Percentiles rank a stretch among this genome's conserved stretches.
Evolutionary conservation across 768 basidiomycete species (phyloP).

Genomic region (Trichaptum fuscoviolaceum): DNA sequence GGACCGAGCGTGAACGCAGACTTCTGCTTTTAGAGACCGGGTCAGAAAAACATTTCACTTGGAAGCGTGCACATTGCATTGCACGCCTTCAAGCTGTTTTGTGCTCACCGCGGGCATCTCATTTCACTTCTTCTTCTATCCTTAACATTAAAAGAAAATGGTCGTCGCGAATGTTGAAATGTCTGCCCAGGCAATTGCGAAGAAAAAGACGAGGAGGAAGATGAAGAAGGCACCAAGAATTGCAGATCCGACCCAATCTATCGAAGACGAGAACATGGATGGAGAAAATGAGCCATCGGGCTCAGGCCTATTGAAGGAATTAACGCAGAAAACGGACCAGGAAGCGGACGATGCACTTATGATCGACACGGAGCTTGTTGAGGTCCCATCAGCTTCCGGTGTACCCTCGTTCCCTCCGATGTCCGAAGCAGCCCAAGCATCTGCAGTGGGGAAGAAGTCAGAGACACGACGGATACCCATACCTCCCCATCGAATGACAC

Average conservation of each 20-base stretch:
- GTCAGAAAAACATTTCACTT: neutral
- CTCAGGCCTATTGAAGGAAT: slow-evolving; percentile 16
- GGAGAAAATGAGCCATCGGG: slow-evolving; percentile 12
- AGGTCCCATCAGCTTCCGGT: slow-evolving; percentile 37
- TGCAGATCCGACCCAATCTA: slow-evolving; percentile 14
- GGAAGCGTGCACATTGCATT: too few relatives aligned
- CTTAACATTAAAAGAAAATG: slow-evolving; percentile 23
- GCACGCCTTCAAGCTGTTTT: neutral
- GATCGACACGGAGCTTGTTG: slow-evolving; percentile 48
- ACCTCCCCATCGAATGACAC: slow-evolving; percentile 97
- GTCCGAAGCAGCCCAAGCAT: slow-evolving; percentile 45
- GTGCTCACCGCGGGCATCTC: neutral
- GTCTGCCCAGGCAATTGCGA: slow-evolving; percentile 25
- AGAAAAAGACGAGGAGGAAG: slow-evolving; percentile 41
- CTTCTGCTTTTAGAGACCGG: neutral
- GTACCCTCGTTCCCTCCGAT: slow-evolving; percentile 70
- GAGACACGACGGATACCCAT: slow-evolving; percentile 88
- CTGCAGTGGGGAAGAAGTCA: slow-evolving; percentile 63
- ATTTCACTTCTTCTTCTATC: neutral
- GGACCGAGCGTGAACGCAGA: neutral
- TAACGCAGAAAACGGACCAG: slow-evolving; percentile 33
- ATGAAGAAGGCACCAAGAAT: slow-evolving; percentile 31
- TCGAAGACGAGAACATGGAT: slow-evolving; percentile 25
- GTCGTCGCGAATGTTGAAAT: slow-evolving; percentile 32
- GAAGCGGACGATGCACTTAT: slow-evolving; percentile 55